A percentile compares a stretch with the other conserved stretches of the same genome.
Evolutionary conservation across 306 rosid species (phyloP).

Genomic region (Cucumis cinereus): DNA sequence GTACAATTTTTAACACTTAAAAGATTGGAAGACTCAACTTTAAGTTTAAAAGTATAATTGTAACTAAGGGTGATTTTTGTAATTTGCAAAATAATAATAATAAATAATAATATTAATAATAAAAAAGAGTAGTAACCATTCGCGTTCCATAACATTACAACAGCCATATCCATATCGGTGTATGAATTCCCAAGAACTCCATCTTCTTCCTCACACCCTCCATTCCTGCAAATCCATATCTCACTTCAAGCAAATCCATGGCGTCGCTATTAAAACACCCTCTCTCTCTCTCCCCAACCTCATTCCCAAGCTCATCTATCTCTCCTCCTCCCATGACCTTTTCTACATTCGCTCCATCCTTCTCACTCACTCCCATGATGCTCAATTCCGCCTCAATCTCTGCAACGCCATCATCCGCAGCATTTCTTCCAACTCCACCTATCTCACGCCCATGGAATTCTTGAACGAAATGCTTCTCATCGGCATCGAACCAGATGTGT

Average conservation of each 20-base stretch:
- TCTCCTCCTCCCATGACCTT: conserved; percentile 2
- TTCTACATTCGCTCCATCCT: conserved; percentile 14
- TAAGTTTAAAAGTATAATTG: no score
- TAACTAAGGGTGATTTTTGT: no score
- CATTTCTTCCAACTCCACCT: not conserved
- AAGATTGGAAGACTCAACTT: no score
- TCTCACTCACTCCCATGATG: conserved; percentile 6
- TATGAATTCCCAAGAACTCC: conserved; percentile 16
- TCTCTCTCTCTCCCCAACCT: conserved; percentile 8
- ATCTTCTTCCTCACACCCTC: not conserved
- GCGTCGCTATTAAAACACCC: conserved; percentile 17
- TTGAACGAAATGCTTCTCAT: conserved; percentile 13
- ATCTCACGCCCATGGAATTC: conserved; percentile 5
- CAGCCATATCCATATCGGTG: not conserved
- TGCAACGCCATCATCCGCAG: conserved; percentile 21
- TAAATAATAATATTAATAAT: no score
- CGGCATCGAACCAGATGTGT: conserved; percentile 21
- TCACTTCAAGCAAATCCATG: conserved; percentile 24
- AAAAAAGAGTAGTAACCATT: not conserved
- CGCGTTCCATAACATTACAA: not conserved
- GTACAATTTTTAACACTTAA: no score
- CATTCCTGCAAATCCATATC: conserved; percentile 13
- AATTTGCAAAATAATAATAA: no score
- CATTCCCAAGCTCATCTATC: conserved; percentile 8
- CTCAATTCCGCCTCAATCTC: conserved; percentile 12